These are phyloP conservation scores for Cordia subcordata DNA, from an alignment of 257 asterid genomes.

Conservation along the genomic window DNA sequence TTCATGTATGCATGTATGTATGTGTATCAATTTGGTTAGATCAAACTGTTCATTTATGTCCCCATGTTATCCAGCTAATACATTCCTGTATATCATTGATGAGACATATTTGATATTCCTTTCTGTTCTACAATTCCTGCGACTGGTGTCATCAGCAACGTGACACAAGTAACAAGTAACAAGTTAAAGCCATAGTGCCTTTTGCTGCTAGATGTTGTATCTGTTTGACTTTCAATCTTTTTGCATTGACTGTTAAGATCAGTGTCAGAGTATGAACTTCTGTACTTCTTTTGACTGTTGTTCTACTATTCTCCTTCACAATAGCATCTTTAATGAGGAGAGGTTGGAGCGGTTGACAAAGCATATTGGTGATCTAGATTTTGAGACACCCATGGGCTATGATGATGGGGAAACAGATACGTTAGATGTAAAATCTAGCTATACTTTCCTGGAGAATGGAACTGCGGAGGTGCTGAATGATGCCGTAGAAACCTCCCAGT, in stretches of 20 bases:
- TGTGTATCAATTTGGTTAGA: too few species aligned
- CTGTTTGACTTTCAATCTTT: too few species aligned
- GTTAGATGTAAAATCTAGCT: background rate
- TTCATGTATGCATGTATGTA: too few species aligned
- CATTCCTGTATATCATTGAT: too few species aligned
- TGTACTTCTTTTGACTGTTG: slow-evolving; percentile 11
- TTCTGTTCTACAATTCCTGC: too few species aligned
- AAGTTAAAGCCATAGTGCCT: too few species aligned
- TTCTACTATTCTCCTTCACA: slow-evolving; percentile 8
- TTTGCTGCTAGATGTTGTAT: background rate
- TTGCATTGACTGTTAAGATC: too few species aligned
- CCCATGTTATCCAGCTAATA: too few species aligned
- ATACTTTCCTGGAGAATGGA: slow-evolving; percentile 35
- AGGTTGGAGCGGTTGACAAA: slow-evolving; percentile 80
- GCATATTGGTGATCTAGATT: slow-evolving; percentile 58
- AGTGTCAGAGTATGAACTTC: slow-evolving; percentile 1
- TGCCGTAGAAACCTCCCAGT: slow-evolving; percentile 43
- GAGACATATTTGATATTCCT: too few species aligned
- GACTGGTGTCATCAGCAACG: too few species aligned
- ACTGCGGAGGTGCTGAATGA: slow-evolving; percentile 28
- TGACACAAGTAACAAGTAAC: too few species aligned
- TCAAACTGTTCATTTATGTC: too few species aligned
- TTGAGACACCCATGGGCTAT: slow-evolving; percentile 42
- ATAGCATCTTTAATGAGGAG: slow-evolving; percentile 89
- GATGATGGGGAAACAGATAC: slow-evolving; percentile 2